These are phyloP conservation scores for Knoxdaviesia capensis DNA, from an alignment of 2,329 filamentous ascomycete species.

Conservation along the genomic window DNA sequence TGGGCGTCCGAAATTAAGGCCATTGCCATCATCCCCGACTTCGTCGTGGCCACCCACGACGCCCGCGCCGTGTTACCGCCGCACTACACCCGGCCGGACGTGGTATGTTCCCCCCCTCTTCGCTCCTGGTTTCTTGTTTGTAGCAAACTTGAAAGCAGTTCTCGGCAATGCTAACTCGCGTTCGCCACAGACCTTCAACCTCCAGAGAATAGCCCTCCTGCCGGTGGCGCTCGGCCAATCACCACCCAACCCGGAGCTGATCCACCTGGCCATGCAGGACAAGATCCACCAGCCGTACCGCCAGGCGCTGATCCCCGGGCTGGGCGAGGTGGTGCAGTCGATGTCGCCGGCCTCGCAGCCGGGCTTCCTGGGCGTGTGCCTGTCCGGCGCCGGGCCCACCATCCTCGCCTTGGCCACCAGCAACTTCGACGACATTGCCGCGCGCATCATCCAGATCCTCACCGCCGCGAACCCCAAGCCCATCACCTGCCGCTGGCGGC, in stretches of 20 bases:
- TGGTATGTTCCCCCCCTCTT: conserved; percentile 33
- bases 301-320: conserved; percentile 72
- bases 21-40: conserved; percentile 87
- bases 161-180: not conserved
- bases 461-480: conserved; percentile 33
- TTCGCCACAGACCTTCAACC: conserved; percentile 53
- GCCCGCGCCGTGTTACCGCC: conserved; percentile 71
- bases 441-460: conserved; percentile 58
- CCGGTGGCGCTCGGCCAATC: conserved; percentile 77
- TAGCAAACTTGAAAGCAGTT: not conserved
- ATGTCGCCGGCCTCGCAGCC: conserved; percentile 77
- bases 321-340: conserved; percentile 75
- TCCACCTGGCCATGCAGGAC: conserved; percentile 97
- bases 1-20: conserved; percentile 95
- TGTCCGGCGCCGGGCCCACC: conserved; percentile 87
- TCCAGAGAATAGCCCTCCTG: conserved; percentile 80
- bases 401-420: conserved; percentile 82
- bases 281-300: conserved; percentile 95
- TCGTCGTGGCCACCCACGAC: conserved; percentile 86
- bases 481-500: conserved; percentile 60
- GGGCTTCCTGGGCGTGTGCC: conserved; percentile 79
- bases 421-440: conserved; percentile 74
- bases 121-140: not conserved
- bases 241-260: conserved; percentile 79
- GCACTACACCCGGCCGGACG: conserved; percentile 60